phyloP scores from a whole-genome alignment of 768 basidiomycete genomes.

The Mycena leptocephala region DNA sequence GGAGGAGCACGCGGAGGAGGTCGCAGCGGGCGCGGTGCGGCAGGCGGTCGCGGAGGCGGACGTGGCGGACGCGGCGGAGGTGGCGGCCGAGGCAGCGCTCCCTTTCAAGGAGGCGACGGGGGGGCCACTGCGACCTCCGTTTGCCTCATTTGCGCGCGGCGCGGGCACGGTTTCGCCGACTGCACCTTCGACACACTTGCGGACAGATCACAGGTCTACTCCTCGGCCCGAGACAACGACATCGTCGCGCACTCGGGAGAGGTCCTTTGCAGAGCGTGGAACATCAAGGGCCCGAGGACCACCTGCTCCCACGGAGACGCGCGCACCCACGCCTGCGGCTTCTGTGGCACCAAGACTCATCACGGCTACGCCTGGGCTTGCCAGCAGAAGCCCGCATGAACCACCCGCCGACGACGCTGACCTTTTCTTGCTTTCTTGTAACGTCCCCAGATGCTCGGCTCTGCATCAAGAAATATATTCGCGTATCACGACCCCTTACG shows the following conservation, averaged over 20 bases:
- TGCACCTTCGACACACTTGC: neutral
- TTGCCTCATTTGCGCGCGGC: neutral
- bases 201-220: neutral
- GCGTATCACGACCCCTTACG: neutral
- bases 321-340: neutral
- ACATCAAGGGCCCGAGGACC: neutral
- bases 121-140: neutral
- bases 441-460: too few species aligned
- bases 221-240: neutral
- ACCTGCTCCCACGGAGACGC: neutral
- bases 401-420: neutral
- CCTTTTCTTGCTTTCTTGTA: conserved; percentile 2
- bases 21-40: neutral
- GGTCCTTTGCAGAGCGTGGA: neutral
- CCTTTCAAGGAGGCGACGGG: conserved; percentile 1
- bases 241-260: neutral
- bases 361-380: neutral
- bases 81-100: neutral
- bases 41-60: neutral
- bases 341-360: neutral
- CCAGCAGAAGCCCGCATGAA: neutral
- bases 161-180: neutral
- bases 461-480: neutral
- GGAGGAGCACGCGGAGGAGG: neutral
- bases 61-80: neutral